Base-by-base conservation (phyloP, 2,329 filamentous ascomycete genomes). In the Sporothrix brasiliensis region DNA sequence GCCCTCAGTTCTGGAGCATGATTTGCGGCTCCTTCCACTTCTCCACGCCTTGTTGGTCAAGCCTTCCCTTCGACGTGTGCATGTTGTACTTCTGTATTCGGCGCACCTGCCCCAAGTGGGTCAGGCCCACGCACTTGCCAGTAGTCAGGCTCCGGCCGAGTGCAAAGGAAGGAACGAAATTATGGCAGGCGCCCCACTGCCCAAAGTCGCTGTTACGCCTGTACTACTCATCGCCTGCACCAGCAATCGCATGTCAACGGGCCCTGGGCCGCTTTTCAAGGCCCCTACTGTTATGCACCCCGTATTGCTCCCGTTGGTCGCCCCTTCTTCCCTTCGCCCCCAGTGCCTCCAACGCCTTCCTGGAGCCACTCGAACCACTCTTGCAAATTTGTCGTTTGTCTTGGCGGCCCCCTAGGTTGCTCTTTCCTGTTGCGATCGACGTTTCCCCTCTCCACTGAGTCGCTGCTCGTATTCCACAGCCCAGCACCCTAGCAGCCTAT, bases 371-470 rank as follows among this genome's bases (percentile, higher is more conserved):
- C 34, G 50, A 27, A 39, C 63, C 63, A 53, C 19, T 67, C 16
- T 41, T 10, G 44, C 53, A 60, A 50, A 61, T 68, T 68, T 68
- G 53, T 54, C 54, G 53, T 50, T 63, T 65, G 63, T 50, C 66
- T 49, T 67, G 54, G 39, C 58, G 16, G 41, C 67, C 50, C 50
- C 60, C 66, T 66, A 66, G 58, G 9, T 66, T 30, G 65, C 56
- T 71, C 66, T 61, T 69, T 61, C 70, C 70, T 71, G 67, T 69
- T 71, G 52, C 61, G 70, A 71, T 71, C 70, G 67, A 53, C 70
- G 70, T 44, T 60, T 68, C 65, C 60, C 56, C 69, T 66, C 69
- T 58, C 61, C 65, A 53, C 60, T 53, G 14, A n/a, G 63, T 66
- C 69, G 52, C 30, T 52, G 7, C 41, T 65, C 61, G 61, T 65